Evolutionary conservation across 176 grass and related monocot species (phyloP).

Genomic region (Carex pumila): DNA sequence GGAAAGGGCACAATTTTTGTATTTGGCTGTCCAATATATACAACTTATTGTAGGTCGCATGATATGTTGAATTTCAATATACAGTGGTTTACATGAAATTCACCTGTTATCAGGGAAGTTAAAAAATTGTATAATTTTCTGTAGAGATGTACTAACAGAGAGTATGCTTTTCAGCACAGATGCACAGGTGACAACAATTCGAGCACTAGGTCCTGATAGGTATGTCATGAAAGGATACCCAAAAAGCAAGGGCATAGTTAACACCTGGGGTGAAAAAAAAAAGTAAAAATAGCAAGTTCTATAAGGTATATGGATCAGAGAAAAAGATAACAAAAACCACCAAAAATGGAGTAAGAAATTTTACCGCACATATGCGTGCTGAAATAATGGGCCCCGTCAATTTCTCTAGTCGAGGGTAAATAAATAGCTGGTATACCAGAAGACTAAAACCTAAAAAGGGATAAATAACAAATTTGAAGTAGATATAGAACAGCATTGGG

Average conservation of each 20-base stretch:
- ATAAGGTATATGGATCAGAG: neutral
- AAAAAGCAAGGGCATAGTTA: conserved; percentile 63
- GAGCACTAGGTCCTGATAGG: conserved; percentile 51
- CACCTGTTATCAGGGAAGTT: neutral
- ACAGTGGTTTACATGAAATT: neutral
- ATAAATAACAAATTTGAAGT: conserved; percentile 16
- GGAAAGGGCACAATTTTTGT: neutral
- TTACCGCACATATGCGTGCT: conserved; percentile 48
- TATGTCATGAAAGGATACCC: conserved; percentile 71
- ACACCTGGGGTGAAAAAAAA: conserved; percentile 41
- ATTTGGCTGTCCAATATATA: neutral
- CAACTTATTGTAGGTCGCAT: neutral
- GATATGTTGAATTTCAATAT: neutral
- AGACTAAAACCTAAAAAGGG: conserved; percentile 43
- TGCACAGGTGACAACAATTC: conserved; percentile 43
- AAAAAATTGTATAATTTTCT: neutral
- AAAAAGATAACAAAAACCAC: neutral
- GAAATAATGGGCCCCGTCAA: conserved; percentile 40
- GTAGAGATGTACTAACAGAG: conserved; percentile 35
- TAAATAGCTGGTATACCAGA: conserved; percentile 63
- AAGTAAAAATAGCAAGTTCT: conserved; percentile 12
- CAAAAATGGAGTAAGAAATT: neutral
- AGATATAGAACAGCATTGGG: neutral
- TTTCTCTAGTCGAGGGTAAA: conserved; percentile 49
- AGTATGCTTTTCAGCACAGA: conserved; percentile 61